Conservation (phyloP, 2,329 filamentous ascomycete genomes). For the Lasiodiplodia citricola region DNA sequence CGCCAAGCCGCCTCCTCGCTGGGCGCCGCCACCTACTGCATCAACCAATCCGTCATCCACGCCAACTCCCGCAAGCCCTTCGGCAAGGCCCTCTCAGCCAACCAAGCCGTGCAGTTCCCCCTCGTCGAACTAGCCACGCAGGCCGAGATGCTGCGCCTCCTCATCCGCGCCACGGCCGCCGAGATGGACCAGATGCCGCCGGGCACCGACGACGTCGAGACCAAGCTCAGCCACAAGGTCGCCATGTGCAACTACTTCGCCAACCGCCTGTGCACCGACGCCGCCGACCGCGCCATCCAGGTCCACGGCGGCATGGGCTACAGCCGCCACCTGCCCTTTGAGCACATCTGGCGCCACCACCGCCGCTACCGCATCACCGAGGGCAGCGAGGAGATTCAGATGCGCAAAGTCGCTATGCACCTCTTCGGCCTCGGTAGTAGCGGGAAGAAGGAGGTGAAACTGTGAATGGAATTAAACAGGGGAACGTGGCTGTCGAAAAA, state of each 20-base stretch:
- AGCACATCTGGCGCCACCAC: conserved; percentile 70
- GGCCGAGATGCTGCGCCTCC: conserved; percentile 64
- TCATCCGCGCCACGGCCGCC: conserved; percentile 65
- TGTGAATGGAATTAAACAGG: conserved; percentile 29
- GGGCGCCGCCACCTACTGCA: conserved; percentile 65
- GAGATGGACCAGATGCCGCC: conserved; percentile 62
- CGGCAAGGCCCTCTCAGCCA: conserved; percentile 61
- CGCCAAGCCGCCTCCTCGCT: conserved; percentile 67
- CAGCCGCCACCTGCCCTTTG: conserved; percentile 63
- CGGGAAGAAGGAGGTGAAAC: conserved; percentile 38
- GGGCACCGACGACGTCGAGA: conserved; percentile 55
- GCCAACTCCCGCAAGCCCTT: conserved; percentile 61
- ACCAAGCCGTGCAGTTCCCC: conserved; percentile 69
- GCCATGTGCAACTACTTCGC: conserved; percentile 72
- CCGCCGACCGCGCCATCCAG: conserved; percentile 68
- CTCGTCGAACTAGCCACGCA: conserved; percentile 67
- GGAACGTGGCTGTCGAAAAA: too few relatives aligned
- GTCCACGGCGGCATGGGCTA: conserved; percentile 66
- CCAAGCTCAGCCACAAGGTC: conserved; percentile 64
- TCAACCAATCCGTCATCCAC: conserved; percentile 62
- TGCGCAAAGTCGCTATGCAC: conserved; percentile 67
- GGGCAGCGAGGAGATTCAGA: conserved; percentile 69
- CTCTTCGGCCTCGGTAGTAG: conserved; percentile 60
- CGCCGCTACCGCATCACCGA: conserved; percentile 68
- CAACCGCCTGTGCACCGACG: conserved; percentile 64